Percentiles rank a stretch among this genome's conserved stretches.
These are phyloP conservation scores for Malassezia brasiliensis DNA, from an alignment of 1,284 basidiomycete genomes.

Conservation along the genomic window DNA sequence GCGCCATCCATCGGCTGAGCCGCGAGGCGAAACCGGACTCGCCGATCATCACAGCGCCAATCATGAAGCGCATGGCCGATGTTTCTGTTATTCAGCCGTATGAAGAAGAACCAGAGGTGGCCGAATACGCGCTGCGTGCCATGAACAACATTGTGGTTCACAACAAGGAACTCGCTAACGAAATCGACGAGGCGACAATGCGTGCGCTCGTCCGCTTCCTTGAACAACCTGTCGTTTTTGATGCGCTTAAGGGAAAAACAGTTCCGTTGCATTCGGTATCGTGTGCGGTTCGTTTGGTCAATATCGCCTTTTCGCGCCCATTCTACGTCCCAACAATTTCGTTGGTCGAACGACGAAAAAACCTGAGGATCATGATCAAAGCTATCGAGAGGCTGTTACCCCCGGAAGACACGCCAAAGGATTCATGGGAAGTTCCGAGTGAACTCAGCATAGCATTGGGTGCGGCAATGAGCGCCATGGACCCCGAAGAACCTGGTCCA, in stretches of 20 bases:
- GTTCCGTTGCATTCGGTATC: neutral
- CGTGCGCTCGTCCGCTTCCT: neutral
- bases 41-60: neutral
- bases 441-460: neutral
- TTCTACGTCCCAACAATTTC: neutral
- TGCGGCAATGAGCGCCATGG: neutral
- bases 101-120: neutral
- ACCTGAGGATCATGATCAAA: neutral
- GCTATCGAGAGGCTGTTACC: neutral
- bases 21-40: neutral
- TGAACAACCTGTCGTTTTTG: neutral
- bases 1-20: neutral
- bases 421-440: neutral
- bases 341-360: neutral
- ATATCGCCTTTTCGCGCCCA: neutral
- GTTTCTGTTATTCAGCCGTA: neutral
- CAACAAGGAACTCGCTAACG: neutral
- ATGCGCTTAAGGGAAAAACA: neutral
- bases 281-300: neutral
- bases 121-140: neutral
- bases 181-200: neutral
- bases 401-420: neutral
- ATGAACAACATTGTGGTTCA: neutral
- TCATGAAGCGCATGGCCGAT: neutral
- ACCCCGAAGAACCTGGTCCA: neutral